Evolutionary conservation across 1,284 basidiomycete genomes (phyloP), one percentile per base, ranked within the genome.

Genomic region (Xerocomus nothofagi): DNA sequence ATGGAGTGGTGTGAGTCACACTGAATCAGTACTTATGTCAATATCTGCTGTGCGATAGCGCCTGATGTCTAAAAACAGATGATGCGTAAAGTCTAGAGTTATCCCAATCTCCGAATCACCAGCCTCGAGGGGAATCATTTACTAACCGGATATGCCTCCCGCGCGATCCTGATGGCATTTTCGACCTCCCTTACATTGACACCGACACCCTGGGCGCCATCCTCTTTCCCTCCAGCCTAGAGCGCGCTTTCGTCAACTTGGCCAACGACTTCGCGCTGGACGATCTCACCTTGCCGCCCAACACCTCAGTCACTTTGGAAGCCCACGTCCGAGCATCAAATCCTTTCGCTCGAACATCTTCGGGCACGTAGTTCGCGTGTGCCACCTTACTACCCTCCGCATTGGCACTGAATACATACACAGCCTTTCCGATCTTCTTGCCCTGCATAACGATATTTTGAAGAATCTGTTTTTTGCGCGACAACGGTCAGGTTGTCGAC

Each of bases 161-260:
- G 72, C 8, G 88, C 91, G 37, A 75, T 73, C 39, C 65, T 69
- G 29, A 95, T 63, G 2, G 91, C 94, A 54, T 91, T 89, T 18
- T 79, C 71, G 3, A 93, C 71, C 69, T 82, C 88, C 36, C 71
- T 70, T 3, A 77, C 67, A 56, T 92, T 78, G 10, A 75, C 71
- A 38, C 94, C 94, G 17, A 94, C 84, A 39, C 94, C 94, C 62
- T 94, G 92, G 3, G 88, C 88, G 49, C 82, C 79, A 41, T 97
- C 94, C 52, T 91, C 90, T 72, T 93, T 96, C 18, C 94, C 94
- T 51, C 94, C 94, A 51, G 91, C 91, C 90, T 93, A 59, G 11
- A 51, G 47, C 49, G 32, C 34, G n/a, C 39, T 43, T 36, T 47
- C 46, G 55, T 67, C 33, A 56, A 8, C 53, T 39, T 38, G 37